Conservation (phyloP, 257 asterid species). For the Euphrasia confusa region DNA sequence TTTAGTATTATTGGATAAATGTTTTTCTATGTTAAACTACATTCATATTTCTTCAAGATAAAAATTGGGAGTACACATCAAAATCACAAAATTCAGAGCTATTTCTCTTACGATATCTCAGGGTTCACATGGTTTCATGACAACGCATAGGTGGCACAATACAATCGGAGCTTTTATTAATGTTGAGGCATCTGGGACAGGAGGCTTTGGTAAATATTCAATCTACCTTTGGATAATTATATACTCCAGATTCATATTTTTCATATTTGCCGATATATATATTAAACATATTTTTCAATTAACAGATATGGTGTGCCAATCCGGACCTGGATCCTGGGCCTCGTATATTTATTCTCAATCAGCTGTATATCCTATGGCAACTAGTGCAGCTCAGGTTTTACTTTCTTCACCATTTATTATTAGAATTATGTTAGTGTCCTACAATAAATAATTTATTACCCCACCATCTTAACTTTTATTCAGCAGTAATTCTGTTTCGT, state of each 20-base stretch:
- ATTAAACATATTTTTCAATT: constrained; percentile 30
- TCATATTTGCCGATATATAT: constrained; percentile 18
- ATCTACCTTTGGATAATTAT: constrained; percentile 18
- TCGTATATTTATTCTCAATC: constrained; percentile 76
- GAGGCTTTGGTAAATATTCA: constrained; percentile 72
- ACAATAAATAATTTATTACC: not conserved
- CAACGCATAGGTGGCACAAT: constrained; percentile 87
- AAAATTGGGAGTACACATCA: constrained; percentile 8
- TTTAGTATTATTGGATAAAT: not conserved
- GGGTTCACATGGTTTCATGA: constrained; percentile 99
- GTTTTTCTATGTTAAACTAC: constrained; percentile 7
- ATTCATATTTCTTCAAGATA: constrained; percentile 12
- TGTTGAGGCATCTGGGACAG: constrained; percentile 95
- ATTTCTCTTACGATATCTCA: constrained; percentile 32
- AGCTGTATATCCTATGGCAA: constrained; percentile 90
- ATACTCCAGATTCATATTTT: constrained; percentile 14
- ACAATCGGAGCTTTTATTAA: constrained; percentile 85
- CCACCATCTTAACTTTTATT: not conserved
- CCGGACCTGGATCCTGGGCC: constrained; percentile 99
- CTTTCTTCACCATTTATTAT: constrained; percentile 20
- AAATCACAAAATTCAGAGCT: constrained; percentile 20
- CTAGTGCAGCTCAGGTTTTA: constrained; percentile 96
- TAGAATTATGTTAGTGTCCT: constrained; percentile 9
- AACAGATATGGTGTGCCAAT: constrained; percentile 92
- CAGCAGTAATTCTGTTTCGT: not conserved